A percentile compares a stretch with the other conserved stretches of the same genome.
phyloP scores from a whole-genome alignment of 805 yeast species.

The Nakazawaea sp. region DNA sequence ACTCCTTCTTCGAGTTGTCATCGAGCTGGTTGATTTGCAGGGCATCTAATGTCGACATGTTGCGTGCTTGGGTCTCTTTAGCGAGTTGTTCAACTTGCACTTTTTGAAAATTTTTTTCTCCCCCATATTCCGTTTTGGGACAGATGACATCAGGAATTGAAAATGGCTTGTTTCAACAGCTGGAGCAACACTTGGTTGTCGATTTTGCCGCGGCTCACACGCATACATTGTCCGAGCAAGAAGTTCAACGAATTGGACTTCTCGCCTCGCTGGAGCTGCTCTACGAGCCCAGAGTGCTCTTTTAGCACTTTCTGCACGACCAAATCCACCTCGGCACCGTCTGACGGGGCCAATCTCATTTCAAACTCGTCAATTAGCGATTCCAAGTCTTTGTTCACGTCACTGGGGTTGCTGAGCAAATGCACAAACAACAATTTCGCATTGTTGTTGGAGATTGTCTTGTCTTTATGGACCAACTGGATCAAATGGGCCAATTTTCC shows the following conservation, averaged over 20 bases:
- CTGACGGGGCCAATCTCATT: conserved; percentile 28
- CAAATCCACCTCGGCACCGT: conserved; percentile 20
- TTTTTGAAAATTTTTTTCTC: too few species aligned
- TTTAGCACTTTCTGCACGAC: conserved; percentile 29
- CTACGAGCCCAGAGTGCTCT: conserved; percentile 46
- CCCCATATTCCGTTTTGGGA: too few species aligned
- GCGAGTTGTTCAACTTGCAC: too few species aligned
- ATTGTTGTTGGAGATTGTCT: conserved; percentile 52
- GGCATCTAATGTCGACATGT: conserved; percentile 7
- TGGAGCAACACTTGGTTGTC: conserved; percentile 20
- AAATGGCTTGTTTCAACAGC: too few species aligned
- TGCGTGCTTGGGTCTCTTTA: conserved; percentile 3
- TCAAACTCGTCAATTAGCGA: conserved; percentile 50
- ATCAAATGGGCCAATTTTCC: conserved; percentile 49
- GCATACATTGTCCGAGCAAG: conserved; percentile 83
- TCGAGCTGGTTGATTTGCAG: conserved; percentile 27
- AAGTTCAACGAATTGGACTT: conserved; percentile 61
- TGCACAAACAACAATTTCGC: conserved; percentile 63
- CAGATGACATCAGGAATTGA: too few species aligned
- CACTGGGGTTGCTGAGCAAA: conserved; percentile 42
- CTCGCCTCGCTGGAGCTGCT: conserved; percentile 49
- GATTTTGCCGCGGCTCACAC: conserved; percentile 60
- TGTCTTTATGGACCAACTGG: conserved; percentile 32
- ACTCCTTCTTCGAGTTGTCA: conserved; percentile 65
- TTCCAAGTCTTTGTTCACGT: conserved; percentile 24